Evolutionary conservation across 768 basidiomycete genomes (phyloP).

Genomic region (Serendipita sp.): DNA sequence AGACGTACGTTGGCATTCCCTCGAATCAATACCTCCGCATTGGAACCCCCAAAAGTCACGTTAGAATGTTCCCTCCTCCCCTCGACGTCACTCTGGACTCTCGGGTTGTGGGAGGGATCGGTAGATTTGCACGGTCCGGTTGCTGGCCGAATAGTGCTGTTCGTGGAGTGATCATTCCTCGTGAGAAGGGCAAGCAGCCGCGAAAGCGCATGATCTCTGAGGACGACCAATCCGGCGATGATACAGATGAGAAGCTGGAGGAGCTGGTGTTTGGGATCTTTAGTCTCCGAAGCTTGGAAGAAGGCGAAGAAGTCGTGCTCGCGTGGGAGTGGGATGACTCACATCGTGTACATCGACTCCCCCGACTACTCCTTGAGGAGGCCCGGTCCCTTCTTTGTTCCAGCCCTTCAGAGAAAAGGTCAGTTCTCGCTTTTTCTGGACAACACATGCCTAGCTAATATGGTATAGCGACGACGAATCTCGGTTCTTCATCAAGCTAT

Average conservation of each 20-base stretch:
- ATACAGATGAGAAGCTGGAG: conserved; percentile 19
- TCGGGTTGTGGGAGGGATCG: conserved; percentile 47
- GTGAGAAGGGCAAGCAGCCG: conserved; percentile 12
- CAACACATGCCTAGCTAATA: background rate
- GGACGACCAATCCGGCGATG: conserved; percentile 12
- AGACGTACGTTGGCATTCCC: conserved; percentile 36
- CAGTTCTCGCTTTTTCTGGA: background rate
- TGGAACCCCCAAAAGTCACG: conserved; percentile 72
- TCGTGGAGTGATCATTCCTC: conserved; percentile 32
- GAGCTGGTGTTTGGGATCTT: conserved; percentile 60
- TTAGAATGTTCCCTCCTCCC: conserved; percentile 63
- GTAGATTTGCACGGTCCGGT: conserved; percentile 45
- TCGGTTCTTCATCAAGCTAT: background rate
- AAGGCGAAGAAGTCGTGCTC: conserved; percentile 72
- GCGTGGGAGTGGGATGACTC: conserved; percentile 98
- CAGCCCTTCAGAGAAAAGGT: background rate
- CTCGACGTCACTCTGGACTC: conserved; percentile 68
- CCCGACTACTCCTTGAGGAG: conserved; percentile 27
- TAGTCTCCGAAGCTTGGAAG: conserved; percentile 54
- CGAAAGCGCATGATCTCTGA: conserved; percentile 8
- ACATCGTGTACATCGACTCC: conserved; percentile 64
- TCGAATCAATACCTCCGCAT: conserved; percentile 12
- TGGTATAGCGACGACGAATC: background rate
- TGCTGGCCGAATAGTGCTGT: conserved; percentile 55
- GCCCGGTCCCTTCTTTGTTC: background rate